Conservation (phyloP, 2,329 filamentous ascomycete genomes). For the Akanthomyces muscarius region DNA sequence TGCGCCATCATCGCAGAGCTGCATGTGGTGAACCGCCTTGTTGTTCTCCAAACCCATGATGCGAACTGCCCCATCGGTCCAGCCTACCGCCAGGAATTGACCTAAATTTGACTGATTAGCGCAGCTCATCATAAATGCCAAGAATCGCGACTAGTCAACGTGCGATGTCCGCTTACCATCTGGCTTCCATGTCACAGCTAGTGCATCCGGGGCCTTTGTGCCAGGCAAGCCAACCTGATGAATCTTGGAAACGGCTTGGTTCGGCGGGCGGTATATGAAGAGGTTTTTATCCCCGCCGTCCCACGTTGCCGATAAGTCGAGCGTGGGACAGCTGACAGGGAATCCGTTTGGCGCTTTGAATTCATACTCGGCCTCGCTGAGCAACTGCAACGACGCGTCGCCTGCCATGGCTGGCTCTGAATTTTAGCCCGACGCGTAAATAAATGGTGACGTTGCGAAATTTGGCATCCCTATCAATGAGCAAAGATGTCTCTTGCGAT, state of each 20-base stretch:
- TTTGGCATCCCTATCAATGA: not conserved
- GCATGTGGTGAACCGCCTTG: slow-evolving; percentile 73
- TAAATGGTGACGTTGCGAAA: not conserved
- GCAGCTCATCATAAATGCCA: not conserved
- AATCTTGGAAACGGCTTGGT: slow-evolving; percentile 58
- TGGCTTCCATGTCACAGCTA: slow-evolving; percentile 60
- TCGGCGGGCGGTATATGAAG: slow-evolving; percentile 73
- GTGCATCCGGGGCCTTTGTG: slow-evolving; percentile 38
- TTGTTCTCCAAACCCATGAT: slow-evolving; percentile 75
- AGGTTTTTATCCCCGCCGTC: slow-evolving; percentile 66
- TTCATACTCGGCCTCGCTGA: slow-evolving; percentile 56
- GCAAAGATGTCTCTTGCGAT: too few species aligned
- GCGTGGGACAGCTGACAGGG: slow-evolving; percentile 74
- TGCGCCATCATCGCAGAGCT: slow-evolving; percentile 42
- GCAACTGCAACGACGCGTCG: slow-evolving; percentile 38
- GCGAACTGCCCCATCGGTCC: slow-evolving; percentile 75
- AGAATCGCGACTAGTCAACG: not conserved
- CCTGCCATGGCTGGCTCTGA: slow-evolving; percentile 24
- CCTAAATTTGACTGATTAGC: slow-evolving; percentile 41
- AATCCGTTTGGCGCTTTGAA: slow-evolving; percentile 52
- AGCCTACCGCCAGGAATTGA: slow-evolving; percentile 75
- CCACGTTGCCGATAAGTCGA: slow-evolving; percentile 73
- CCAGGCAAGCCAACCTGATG: slow-evolving; percentile 41
- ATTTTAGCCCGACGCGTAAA: not conserved
- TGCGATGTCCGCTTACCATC: slow-evolving; percentile 54